Evolutionary conservation across 768 basidiomycete species (phyloP), one percentile per base, ranked within the genome.

Genomic region (Russula earlei): DNA sequence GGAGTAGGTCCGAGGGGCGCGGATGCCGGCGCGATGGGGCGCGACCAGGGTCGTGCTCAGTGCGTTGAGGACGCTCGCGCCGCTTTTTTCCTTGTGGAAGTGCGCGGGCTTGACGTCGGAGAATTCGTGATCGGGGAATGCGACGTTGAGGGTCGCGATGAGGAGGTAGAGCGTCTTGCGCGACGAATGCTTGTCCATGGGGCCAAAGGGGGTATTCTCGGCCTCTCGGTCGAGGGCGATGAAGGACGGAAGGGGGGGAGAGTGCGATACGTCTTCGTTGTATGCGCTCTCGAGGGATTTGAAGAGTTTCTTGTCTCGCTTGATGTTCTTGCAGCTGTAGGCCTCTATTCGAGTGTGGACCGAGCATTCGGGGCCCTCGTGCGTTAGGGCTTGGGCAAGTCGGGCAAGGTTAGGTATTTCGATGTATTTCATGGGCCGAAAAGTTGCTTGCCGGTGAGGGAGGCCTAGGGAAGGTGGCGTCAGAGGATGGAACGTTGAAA

Each of bases 71-170:
- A 95, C 88, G 68, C 72, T 78, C 3, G 88, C 87, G 31, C 78
- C 78, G 37, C 75, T 84, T 69, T 80, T 67, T 69, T 94, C 91
- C 55, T 85, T 85, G 67, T 79, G 83, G 71, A 99, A 99, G 64
- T 95, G 87, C 10, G 85, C 84, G 0, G 93, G 89, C 25, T 87
- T 82, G 49, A 96, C 86, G 68, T 90, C 86, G 7, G 90, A 89
- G 74, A 98, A 99, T 67, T 97, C 94, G 73, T 97, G 81, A 78
- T 98, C 95, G 2, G 95, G 95, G 67, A 94, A 99, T 6, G 95
- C 94, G 65, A 91, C 82, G 74, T 99, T 99, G 65, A 99, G 85
- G 3, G 93, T 92, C 31, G 91, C 88, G 65, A 98, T 96, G 68
- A 98, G 86, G 48, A 94, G 83, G 75, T 93, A 96, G 55, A 96